A percentile compares a stretch with the other conserved stretches of the same genome.
phyloP scores from a whole-genome alignment of 73 alveolate genomes.

The Tetrahymena borealis region DNA sequence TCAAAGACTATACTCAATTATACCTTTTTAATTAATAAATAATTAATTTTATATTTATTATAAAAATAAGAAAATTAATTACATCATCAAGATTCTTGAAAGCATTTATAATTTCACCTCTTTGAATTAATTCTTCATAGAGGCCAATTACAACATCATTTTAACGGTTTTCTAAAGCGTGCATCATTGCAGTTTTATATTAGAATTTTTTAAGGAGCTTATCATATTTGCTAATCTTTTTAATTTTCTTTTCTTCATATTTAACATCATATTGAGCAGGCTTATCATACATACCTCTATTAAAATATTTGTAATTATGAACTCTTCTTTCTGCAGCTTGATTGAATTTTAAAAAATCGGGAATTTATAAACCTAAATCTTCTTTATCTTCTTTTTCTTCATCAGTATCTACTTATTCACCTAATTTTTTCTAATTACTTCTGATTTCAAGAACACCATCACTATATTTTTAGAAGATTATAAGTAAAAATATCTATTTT shows the following conservation, averaged over 20 bases:
- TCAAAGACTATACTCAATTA: neutral
- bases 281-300: conserved; percentile 18
- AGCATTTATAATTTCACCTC: conserved; percentile 12
- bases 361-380: neutral
- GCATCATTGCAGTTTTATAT: conserved; percentile 5
- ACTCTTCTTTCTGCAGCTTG: conserved; percentile 16
- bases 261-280: conserved; percentile 7
- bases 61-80: neutral
- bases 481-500: neutral
- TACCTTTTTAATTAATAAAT: neutral
- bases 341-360: neutral
- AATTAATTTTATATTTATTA: neutral
- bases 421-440: neutral
- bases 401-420: neutral
- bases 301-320: conserved; percentile 12
- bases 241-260: neutral
- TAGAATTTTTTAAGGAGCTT: conserved; percentile 8
- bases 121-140: conserved; percentile 10
- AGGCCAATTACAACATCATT: conserved; percentile 4
- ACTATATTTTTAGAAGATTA: neutral
- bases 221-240: conserved; percentile 17
- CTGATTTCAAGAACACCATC: neutral
- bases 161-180: conserved; percentile 13
- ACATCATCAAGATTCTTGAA: neutral
- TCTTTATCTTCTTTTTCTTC: neutral